Percentiles rank a stretch among this genome's conserved stretches.
These are phyloP conservation scores for Spencermartinsiella ligniputridi DNA, from an alignment of 1,139 yeast species.

Conservation along the genomic window DNA sequence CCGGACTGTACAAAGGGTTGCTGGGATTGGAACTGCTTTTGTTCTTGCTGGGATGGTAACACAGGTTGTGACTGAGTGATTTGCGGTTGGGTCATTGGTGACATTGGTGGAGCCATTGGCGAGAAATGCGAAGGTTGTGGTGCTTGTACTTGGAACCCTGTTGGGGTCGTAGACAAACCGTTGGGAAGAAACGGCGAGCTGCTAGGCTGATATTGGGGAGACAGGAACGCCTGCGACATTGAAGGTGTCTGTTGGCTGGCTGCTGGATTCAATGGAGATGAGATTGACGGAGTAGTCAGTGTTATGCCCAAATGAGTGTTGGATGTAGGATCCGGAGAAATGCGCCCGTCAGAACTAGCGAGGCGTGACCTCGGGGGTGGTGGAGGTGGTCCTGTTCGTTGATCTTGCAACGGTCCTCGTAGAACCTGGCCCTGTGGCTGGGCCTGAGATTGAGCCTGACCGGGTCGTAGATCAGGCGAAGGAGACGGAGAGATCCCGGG, in stretches of 20 bases:
- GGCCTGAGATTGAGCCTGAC: constrained; percentile 5
- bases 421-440: constrained; percentile 7
- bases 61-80: neutral
- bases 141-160: neutral
- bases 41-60: neutral
- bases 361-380: constrained; percentile 14
- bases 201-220: too few species aligned
- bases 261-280: constrained; percentile 1
- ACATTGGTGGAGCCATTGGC: neutral
- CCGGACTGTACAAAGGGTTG: neutral
- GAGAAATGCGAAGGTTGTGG: neutral
- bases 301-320: neutral
- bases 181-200: too few species aligned
- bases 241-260: constrained; percentile 6
- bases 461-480: constrained; percentile 5
- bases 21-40: neutral
- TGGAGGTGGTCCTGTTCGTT: constrained; percentile 9
- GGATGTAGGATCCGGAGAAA: constrained; percentile 3
- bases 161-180: neutral
- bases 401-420: constrained; percentile 4
- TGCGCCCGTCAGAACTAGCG: neutral
- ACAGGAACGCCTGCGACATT: neutral
- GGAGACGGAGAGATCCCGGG: constrained; percentile 9
- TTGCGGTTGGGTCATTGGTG: neutral
- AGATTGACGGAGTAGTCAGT: neutral